Evolutionary conservation across 306 rosid genomes (phyloP).

Genomic region (Prunus armeniaca): DNA sequence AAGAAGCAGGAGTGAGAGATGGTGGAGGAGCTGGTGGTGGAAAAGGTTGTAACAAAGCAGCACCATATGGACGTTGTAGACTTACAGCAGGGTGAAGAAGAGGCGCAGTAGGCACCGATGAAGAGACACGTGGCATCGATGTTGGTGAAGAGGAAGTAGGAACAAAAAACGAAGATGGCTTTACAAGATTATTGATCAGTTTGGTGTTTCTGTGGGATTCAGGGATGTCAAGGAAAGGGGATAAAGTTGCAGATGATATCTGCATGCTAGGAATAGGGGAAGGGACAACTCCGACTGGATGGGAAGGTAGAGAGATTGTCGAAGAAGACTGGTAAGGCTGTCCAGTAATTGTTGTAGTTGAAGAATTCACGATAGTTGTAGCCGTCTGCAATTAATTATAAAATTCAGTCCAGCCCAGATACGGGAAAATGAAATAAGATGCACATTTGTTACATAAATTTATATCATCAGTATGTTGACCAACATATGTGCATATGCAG

Average conservation of each 20-base stretch:
- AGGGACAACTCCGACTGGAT: conserved; percentile 39
- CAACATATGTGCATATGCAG: background rate
- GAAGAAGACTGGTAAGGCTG: conserved; percentile 38
- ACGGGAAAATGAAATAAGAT: background rate
- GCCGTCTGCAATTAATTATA: conserved; percentile 55
- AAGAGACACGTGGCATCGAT: conserved; percentile 51
- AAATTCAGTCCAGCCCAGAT: background rate
- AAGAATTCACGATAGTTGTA: conserved; percentile 30
- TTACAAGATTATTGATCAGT: conserved; percentile 57
- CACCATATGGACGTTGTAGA: conserved; percentile 70
- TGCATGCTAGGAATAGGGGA: conserved; percentile 44
- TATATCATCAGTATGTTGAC: background rate
- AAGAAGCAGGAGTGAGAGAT: conserved; percentile 65
- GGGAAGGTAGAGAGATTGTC: conserved; percentile 36
- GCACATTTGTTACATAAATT: background rate
- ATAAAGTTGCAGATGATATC: conserved; percentile 32
- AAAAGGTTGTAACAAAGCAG: conserved; percentile 75
- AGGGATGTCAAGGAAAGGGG: conserved; percentile 35
- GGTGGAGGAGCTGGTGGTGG: conserved; percentile 81
- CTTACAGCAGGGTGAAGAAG: conserved; percentile 48
- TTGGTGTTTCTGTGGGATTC: conserved; percentile 46
- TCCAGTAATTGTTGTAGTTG: conserved; percentile 30
- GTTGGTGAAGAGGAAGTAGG: conserved; percentile 49
- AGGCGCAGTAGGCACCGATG: conserved; percentile 43
- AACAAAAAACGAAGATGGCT: conserved; percentile 69